phyloP scores from a whole-genome alignment of 176 grass and related monocot species.

The Metroxylon sagu region DNA sequence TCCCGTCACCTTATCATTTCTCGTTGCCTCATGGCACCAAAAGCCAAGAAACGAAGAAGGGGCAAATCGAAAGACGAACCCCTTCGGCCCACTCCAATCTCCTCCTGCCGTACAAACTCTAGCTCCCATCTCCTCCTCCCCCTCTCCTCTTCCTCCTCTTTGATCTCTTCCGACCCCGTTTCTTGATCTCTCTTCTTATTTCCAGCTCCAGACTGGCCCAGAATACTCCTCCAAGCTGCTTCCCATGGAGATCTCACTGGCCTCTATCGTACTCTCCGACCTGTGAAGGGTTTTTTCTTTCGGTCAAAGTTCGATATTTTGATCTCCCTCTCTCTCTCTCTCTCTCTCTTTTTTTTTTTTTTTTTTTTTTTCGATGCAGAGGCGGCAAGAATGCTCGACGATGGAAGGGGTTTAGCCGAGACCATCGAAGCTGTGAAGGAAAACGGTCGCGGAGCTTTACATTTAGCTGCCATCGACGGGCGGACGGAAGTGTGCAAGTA shows the following conservation, averaged over 20 bases:
- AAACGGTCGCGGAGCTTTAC: conserved; percentile 22
- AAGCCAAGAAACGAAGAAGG: too few species aligned
- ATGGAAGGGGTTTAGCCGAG: not conserved
- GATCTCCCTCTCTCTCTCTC: not conserved
- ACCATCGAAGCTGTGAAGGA: not conserved
- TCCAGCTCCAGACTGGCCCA: not conserved
- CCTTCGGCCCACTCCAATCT: too few species aligned
- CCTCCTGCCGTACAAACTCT: too few species aligned
- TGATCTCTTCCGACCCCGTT: too few species aligned
- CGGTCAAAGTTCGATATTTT: not conserved
- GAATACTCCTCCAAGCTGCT: conserved; percentile 12
- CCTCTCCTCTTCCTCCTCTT: too few species aligned
- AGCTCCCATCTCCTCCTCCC: too few species aligned
- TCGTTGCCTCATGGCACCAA: too few species aligned
- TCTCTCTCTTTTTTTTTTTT: not conserved
- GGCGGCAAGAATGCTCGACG: conserved; percentile 7
- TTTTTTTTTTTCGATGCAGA: conserved; percentile 11
- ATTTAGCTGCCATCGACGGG: conserved; percentile 24
- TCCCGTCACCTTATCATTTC: too few species aligned
- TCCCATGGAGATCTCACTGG: conserved; percentile 4
- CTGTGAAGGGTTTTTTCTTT: not conserved
- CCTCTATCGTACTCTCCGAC: conserved; percentile 23
- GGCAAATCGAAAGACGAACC: too few species aligned
- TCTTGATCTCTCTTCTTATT: not conserved
- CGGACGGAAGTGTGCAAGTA: conserved; percentile 17